phyloP scores from a whole-genome alignment of 2,329 filamentous ascomycete genomes.

The Ceratocystis cubensis region DNA sequence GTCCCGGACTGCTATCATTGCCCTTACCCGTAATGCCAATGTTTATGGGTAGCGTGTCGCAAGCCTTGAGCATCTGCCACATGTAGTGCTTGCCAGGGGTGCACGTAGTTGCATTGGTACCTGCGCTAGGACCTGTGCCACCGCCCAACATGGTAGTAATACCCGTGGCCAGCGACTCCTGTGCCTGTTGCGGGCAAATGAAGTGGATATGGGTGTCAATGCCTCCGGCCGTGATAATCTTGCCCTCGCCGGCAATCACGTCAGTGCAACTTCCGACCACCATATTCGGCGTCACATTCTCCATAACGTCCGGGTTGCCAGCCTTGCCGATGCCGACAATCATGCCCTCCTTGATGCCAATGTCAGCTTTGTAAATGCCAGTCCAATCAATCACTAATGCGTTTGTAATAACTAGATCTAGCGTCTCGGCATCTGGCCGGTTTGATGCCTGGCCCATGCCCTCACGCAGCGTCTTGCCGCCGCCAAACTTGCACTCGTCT shows the following conservation, averaged over 20 bases:
- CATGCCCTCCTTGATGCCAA: constrained; percentile 75
- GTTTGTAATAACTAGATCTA: constrained; percentile 82
- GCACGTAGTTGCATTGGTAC: constrained; percentile 84
- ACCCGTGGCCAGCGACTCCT: constrained; percentile 72
- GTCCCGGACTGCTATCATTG: constrained; percentile 61
- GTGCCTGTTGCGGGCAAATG: constrained; percentile 84
- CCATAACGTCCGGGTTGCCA: constrained; percentile 95
- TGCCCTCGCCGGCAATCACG: constrained; percentile 78
- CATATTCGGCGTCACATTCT: constrained; percentile 66
- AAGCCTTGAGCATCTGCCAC: constrained; percentile 79
- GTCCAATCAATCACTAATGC: constrained; percentile 82
- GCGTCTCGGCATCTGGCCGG: constrained; percentile 53
- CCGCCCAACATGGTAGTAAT: constrained; percentile 86
- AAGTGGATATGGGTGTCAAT: constrained; percentile 88
- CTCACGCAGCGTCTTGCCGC: constrained; percentile 84
- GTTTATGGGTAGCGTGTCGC: constrained; percentile 71
- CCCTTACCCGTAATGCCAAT: constrained; percentile 88
- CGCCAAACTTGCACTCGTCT: constrained; percentile 90
- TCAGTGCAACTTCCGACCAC: constrained; percentile 81
- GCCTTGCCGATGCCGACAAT: constrained; percentile 89
- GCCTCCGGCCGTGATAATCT: constrained; percentile 82
- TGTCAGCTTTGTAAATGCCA: constrained; percentile 93
- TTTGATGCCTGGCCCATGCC: constrained; percentile 91
- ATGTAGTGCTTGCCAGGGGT: constrained; percentile 77
- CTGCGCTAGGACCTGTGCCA: constrained; percentile 82